Conservation (phyloP, 2,329 filamentous ascomycete genomes). For the Colletotrichum viniferum region DNA sequence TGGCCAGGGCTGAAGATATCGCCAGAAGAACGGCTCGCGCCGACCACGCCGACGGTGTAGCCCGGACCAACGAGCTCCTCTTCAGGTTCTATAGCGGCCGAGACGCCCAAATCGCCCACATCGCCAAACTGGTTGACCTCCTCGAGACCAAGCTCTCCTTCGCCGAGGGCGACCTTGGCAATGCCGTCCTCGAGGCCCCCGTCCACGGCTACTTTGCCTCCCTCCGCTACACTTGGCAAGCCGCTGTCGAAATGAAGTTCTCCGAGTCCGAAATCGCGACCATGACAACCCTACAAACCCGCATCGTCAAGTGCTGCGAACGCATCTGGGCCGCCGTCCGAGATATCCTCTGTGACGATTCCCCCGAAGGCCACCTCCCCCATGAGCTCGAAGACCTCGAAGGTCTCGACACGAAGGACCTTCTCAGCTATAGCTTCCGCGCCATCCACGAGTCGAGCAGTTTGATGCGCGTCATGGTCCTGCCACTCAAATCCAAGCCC, state of each 20-base stretch:
- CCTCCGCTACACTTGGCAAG: slow-evolving; percentile 61
- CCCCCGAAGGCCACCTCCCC: slow-evolving; percentile 85
- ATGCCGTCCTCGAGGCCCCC: slow-evolving; percentile 69
- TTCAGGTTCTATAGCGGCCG: slow-evolving; percentile 58
- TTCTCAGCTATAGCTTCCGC: slow-evolving; percentile 93
- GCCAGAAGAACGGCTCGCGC: slow-evolving; percentile 79
- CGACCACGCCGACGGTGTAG: slow-evolving; percentile 91
- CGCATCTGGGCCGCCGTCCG: slow-evolving; percentile 80
- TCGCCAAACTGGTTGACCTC: slow-evolving; percentile 61
- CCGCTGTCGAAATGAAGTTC: slow-evolving; percentile 47
- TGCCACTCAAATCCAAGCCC: slow-evolving; percentile 54
- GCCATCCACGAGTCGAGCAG: slow-evolving; percentile 93
- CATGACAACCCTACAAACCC: slow-evolving; percentile 50
- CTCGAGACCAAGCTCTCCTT: slow-evolving; percentile 68
- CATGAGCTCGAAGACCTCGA: slow-evolving; percentile 76
- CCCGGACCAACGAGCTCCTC: slow-evolving; percentile 74
- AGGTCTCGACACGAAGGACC: slow-evolving; percentile 81
- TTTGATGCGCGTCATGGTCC: slow-evolving; percentile 67
- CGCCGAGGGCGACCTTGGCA: slow-evolving; percentile 68
- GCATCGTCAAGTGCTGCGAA: slow-evolving; percentile 64
- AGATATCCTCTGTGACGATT: slow-evolving; percentile 86
- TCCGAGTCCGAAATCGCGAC: slow-evolving; percentile 36
- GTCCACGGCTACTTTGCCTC: slow-evolving; percentile 75
- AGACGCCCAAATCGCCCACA: slow-evolving; percentile 51
- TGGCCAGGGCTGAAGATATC: slow-evolving; percentile 56